Evolutionary conservation across 2,329 filamentous ascomycete species (phyloP).

Genomic region (Plectosphaerella sp.): DNA sequence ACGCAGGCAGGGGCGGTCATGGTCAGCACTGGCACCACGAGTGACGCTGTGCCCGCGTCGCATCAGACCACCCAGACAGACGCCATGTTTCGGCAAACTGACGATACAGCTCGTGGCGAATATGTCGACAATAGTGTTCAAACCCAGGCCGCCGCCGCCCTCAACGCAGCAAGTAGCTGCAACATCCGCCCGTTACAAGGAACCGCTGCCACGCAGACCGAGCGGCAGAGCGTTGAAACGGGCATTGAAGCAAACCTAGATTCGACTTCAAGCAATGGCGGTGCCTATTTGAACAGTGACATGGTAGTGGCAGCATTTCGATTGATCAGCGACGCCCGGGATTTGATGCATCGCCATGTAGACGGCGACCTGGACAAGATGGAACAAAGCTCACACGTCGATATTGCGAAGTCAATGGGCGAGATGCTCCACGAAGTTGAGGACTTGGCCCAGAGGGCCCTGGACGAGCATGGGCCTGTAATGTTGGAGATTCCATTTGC

Average conservation of each 20-base stretch:
- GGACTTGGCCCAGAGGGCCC: background rate
- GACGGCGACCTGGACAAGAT: slow-evolving; percentile 1
- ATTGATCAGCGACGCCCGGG: background rate
- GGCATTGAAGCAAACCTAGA: background rate
- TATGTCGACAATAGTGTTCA: too few species aligned
- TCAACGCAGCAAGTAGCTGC: too few species aligned
- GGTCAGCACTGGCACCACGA: too few species aligned
- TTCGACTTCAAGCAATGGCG: too few species aligned
- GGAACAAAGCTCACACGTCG: background rate
- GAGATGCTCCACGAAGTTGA: background rate
- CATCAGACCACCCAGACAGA: too few species aligned
- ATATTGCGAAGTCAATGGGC: background rate
- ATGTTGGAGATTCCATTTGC: background rate
- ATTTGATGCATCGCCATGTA: background rate
- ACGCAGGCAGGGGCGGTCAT: too few species aligned
- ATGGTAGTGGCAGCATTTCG: background rate
- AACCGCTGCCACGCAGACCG: background rate
- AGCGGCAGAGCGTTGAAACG: background rate
- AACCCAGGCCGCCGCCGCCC: too few species aligned
- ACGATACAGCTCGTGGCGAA: too few species aligned
- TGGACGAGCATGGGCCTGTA: background rate
- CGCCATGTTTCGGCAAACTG: too few species aligned
- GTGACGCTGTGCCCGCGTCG: too few species aligned
- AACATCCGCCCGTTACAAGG: background rate
- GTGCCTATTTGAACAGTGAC: background rate